Conservation (phyloP, 371 early-diverging fungal species). For the Synchytrium microbalum region DNA sequence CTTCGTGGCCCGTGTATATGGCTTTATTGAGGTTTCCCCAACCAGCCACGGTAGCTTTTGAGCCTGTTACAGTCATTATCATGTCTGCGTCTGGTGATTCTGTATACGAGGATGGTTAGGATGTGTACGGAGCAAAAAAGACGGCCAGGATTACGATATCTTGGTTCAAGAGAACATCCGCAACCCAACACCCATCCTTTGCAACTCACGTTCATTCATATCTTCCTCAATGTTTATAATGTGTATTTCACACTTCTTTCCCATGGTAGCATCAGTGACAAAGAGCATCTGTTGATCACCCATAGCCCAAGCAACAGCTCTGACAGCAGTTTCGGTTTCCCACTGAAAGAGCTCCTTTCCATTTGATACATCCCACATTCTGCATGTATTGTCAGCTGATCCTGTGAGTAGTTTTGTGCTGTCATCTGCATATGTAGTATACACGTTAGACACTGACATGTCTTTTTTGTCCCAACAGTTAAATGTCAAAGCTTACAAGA, state of each 20-base stretch:
- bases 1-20: constrained; percentile 87
- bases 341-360: constrained; percentile 85
- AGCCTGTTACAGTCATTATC: constrained; percentile 53
- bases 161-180: no score
- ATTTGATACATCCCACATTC: constrained; percentile 92
- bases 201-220: not conserved
- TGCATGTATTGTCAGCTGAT: constrained; percentile 89
- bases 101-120: constrained; percentile 11
- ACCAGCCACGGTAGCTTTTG: constrained; percentile 86
- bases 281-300: constrained; percentile 79
- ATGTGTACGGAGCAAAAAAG: not conserved
- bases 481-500: constrained; percentile 51
- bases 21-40: constrained; percentile 90
- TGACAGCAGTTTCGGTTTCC: constrained; percentile 86
- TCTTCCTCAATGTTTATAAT: constrained; percentile 69
- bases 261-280: constrained; percentile 96
- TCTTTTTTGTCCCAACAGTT: not conserved
- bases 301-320: constrained; percentile 84
- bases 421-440: constrained; percentile 45
- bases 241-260: constrained; percentile 72
- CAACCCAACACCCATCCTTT: not conserved
- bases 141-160: no score
- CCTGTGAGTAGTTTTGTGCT: constrained; percentile 73
- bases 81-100: constrained; percentile 70
- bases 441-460: constrained; percentile 8